Conservation (phyloP, 345 rosid species). For the Camelina laxa region DNA sequence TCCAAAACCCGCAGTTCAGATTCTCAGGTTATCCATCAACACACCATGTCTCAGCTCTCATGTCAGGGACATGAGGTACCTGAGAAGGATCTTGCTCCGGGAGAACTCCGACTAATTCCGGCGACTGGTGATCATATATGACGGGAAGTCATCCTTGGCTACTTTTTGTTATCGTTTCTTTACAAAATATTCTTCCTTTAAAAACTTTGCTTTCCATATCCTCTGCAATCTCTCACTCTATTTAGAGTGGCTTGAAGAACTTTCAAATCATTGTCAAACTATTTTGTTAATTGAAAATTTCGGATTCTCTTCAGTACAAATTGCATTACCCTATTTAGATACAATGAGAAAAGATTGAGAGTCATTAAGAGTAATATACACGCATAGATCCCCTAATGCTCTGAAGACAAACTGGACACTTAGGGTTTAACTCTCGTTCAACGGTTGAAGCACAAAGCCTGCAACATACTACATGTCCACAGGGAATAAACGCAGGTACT, state of each 20-base stretch:
- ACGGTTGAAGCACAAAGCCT: conserved; percentile 73
- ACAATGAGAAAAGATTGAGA: neutral
- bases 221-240: conserved; percentile 7
- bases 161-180: conserved; percentile 32
- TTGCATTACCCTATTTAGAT: conserved; percentile 24
- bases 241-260: conserved; percentile 18
- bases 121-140: neutral
- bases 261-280: conserved; percentile 33
- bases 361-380: conserved; percentile 57
- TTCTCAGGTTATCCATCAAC: conserved; percentile 42
- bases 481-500: conserved; percentile 77
- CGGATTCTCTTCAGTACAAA: conserved; percentile 14
- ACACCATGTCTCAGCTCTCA: conserved; percentile 47
- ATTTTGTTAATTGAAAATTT: conserved; percentile 11
- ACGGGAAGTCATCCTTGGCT: conserved; percentile 98
- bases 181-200: conserved; percentile 20
- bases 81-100: conserved; percentile 17
- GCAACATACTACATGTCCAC: conserved; percentile 95
- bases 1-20: conserved; percentile 34
- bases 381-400: conserved; percentile 62
- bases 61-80: conserved; percentile 40
- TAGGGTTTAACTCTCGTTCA: conserved; percentile 64
- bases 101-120: neutral
- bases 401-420: conserved; percentile 91
- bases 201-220: conserved; percentile 25